These are phyloP conservation scores for Polygonum maritimum DNA, from an alignment of 148 eudicot species.

Conservation along the genomic window DNA sequence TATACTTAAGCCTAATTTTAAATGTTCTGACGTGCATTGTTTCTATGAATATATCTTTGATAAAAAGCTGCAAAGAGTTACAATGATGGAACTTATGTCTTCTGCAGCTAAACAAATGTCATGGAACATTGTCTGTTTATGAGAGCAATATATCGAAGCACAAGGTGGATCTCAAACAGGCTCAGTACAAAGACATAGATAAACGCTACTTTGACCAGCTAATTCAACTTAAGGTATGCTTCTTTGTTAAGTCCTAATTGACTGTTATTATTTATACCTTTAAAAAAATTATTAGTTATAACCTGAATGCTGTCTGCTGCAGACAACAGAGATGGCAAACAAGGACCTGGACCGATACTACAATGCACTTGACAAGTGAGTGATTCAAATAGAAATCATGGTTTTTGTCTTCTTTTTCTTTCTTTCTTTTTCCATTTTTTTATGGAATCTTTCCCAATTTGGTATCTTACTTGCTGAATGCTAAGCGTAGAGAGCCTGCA, in stretches of 20 bases:
- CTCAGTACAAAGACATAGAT: conserved; percentile 94
- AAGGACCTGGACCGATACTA: conserved; percentile 96
- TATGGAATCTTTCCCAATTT: background rate
- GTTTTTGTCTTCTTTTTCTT: background rate
- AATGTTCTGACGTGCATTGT: background rate
- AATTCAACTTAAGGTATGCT: conserved; percentile 76
- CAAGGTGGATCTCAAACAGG: conserved; percentile 82
- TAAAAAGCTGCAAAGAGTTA: background rate
- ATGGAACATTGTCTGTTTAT: conserved; percentile 80
- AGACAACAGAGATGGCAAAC: conserved; percentile 99
- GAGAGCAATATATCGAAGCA: conserved; percentile 77
- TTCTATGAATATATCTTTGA: background rate
- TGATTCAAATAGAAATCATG: background rate
- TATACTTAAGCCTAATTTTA: background rate
- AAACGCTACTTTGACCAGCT: conserved; percentile 90
- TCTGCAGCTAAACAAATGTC: conserved; percentile 63
- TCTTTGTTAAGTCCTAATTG: background rate
- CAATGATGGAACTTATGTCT: conserved; percentile 1
- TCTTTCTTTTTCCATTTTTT: too few species aligned
- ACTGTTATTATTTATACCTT: too few species aligned
- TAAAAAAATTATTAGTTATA: background rate
- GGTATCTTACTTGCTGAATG: conserved; percentile 4
- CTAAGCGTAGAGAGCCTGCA: background rate
- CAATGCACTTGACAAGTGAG: conserved; percentile 99
- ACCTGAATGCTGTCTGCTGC: conserved; percentile 20